These are phyloP conservation scores for Pleomassaria siparia DNA, from an alignment of 2,329 filamentous ascomycete genomes.

Conservation along the genomic window DNA sequence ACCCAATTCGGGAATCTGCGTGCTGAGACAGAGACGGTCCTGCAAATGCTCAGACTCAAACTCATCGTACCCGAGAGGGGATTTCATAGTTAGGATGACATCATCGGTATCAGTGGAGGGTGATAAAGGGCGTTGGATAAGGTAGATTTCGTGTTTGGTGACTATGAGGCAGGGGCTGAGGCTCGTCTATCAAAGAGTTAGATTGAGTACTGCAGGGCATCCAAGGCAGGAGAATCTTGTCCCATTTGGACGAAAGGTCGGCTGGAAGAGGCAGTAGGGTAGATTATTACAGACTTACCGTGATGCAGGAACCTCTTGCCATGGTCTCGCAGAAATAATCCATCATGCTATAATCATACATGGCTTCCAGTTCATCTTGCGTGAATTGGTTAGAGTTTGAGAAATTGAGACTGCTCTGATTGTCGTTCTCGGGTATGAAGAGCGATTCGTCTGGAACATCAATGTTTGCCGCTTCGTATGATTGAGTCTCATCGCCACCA, in stretches of 20 bases:
- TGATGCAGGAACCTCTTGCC: not conserved
- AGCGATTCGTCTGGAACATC: not conserved
- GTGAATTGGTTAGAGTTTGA: no score
- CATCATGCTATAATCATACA: not conserved
- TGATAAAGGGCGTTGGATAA: slow-evolving; percentile 41
- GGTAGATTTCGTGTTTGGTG: slow-evolving; percentile 47
- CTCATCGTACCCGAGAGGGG: slow-evolving; percentile 38
- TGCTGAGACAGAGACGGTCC: slow-evolving; percentile 63
- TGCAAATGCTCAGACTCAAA: no score
- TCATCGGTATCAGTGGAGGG: slow-evolving; percentile 2
- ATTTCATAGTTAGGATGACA: slow-evolving; percentile 40
- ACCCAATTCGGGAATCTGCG: slow-evolving; percentile 69
- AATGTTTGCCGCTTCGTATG: not conserved
- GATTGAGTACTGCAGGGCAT: no score
- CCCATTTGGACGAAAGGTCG: no score
- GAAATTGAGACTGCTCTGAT: no score
- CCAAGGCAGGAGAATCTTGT: no score
- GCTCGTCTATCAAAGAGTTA: not conserved
- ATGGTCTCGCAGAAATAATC: not conserved
- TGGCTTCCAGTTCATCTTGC: no score
- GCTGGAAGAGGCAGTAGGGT: no score
- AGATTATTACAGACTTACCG: not conserved
- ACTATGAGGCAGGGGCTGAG: slow-evolving; percentile 44
- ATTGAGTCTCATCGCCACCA: not conserved
- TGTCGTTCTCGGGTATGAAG: not conserved